Base-by-base conservation (phyloP, 768 basidiomycete genomes). In the Gautieria morchelliformis region DNA sequence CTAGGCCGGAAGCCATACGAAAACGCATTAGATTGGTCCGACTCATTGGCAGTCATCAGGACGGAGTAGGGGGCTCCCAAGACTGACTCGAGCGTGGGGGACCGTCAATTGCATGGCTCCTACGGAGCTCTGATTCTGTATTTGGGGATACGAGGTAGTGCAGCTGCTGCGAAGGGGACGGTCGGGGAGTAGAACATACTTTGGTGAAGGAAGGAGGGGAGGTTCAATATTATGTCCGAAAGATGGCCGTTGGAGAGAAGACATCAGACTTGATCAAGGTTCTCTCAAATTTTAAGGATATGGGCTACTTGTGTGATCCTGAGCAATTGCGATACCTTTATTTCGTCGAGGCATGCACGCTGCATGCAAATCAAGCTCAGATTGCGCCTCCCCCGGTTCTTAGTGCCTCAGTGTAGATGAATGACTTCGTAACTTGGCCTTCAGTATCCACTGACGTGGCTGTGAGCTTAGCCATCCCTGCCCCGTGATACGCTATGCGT, bases 1-100 rank as follows among this genome's bases (percentile, higher is more conserved):
- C n/a, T 83, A 3, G 90, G 87, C 12, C 92, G 92, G 62, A 97
- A 98, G 1, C 95, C 95, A 66, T 94, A 97, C 1, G 88, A 90
- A 68, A 99, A 96, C 1, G 96, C 95, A 65, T 97, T 99, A 9
- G 82, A 78, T 2, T 83, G 75, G 59, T 89, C 85, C 0, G 90
- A 84, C 59, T 85, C 83, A 52, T 97, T n/a, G n/a, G n/a, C 90
- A 47, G 95, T 82, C n/a, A 99, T 68, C 45, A 99, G 77, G 6
- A 99, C 72, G 35, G 90, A 88, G 67, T 94, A 98, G 0, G 93
- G 93, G 27, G 92, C 89, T 0, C 91, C 92, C 10, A 87, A 73
- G 46, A 85, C 78, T 20, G 75, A n/a, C n/a, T n/a, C n/a, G n/a
- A 68, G 60, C 85, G 84, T 7, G 63, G 55, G 2, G 60, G 46